phyloP scores from a whole-genome alignment of 208 protist genomes.

The Leishmania tropica region DNA sequence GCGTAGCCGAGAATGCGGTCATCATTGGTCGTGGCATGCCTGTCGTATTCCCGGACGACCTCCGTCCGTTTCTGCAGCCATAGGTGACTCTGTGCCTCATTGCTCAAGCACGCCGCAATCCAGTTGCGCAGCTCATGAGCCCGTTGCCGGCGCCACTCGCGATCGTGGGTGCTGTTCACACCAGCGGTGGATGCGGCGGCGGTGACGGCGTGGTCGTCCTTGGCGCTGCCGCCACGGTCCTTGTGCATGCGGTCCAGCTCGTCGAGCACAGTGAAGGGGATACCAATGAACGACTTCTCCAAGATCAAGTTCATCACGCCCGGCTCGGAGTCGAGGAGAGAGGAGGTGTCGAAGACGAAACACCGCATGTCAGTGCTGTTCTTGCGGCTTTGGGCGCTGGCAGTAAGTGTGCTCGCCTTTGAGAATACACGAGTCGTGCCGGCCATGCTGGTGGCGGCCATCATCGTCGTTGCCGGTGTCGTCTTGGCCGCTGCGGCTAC shows the following conservation, averaged over 20 bases:
- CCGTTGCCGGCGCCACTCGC: constrained; percentile 33
- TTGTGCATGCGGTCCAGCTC: constrained; percentile 80
- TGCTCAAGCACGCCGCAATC: constrained; percentile 37
- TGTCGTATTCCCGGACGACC: constrained; percentile 60
- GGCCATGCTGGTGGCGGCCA: background rate
- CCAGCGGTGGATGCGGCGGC: constrained; percentile 1
- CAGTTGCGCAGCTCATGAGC: constrained; percentile 67
- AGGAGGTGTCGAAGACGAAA: constrained; percentile 83
- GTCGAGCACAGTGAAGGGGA: constrained; percentile 74
- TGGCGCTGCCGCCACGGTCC: constrained; percentile 5
- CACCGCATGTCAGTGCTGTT: constrained; percentile 8
- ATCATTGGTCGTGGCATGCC: constrained; percentile 56
- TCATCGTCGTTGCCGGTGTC: background rate
- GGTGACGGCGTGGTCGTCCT: constrained; percentile 11
- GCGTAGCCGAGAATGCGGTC: constrained; percentile 85
- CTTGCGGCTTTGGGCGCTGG: background rate
- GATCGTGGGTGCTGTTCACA: constrained; percentile 10
- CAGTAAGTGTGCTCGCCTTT: background rate
- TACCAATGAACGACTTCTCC: constrained; percentile 55
- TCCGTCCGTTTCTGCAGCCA: constrained; percentile 71
- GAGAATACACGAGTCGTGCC: background rate
- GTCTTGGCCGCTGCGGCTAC: background rate
- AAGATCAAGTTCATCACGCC: constrained; percentile 55
- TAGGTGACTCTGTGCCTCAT: constrained; percentile 23
- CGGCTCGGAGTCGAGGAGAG: constrained; percentile 52